Evolutionary conservation across 192 early-diverging fungal species (phyloP).

Genomic region (Irineochytrium annulatum): DNA sequence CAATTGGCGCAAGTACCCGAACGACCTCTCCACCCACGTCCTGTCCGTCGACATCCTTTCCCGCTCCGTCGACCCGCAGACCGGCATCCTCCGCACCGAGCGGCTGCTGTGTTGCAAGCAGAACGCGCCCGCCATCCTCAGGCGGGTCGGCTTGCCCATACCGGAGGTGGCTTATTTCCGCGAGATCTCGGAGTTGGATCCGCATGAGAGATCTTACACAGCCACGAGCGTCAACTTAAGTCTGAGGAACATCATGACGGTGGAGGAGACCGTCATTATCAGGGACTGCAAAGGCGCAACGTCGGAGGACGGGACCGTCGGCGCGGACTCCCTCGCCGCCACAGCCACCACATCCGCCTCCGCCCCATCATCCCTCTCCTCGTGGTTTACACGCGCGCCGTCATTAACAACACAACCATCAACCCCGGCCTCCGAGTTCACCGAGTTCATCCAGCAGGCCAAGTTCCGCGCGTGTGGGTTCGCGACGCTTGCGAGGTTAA

Average conservation of each 20-base stretch:
- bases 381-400: background rate
- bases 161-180: conserved; percentile 75
- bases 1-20: conserved; percentile 98
- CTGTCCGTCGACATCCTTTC: conserved; percentile 84
- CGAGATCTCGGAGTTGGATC: conserved; percentile 87
- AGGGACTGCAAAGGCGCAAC: no score
- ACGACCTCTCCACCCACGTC: conserved; percentile 88
- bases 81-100: conserved; percentile 83
- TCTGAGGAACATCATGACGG: conserved; percentile 75
- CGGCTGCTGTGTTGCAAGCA: conserved; percentile 88
- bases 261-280: conserved; percentile 84
- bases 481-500: conserved; percentile 42
- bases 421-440: conserved; percentile 6
- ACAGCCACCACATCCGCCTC: background rate
- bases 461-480: conserved; percentile 75
- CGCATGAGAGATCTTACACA: conserved; percentile 60
- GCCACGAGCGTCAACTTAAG: conserved; percentile 84
- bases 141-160: conserved; percentile 42
- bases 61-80: conserved; percentile 72
- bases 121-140: conserved; percentile 74
- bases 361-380: conserved; percentile 1
- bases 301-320: background rate
- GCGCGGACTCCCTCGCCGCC: background rate
- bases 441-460: conserved; percentile 75
- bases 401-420: conserved; percentile 1